Conservation (phyloP, 169 alveolate genomes). For the Plasmodium relictum region DNA sequence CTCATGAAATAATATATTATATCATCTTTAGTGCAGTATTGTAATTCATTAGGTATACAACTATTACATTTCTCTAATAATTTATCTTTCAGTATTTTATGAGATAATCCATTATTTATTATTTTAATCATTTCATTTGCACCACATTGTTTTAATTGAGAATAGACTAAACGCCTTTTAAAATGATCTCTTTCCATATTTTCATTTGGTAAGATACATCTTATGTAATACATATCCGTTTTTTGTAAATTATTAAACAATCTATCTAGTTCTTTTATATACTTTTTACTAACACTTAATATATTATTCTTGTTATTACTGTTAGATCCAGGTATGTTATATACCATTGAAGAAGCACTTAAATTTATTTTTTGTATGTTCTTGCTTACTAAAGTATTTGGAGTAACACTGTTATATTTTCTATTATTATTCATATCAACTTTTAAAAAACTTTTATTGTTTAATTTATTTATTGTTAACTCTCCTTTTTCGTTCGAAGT, state of each 20-base stretch:
- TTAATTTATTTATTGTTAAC: neutral
- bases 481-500: too few relatives aligned
- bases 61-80: neutral
- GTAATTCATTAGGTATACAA: constrained; percentile 13
- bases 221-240: constrained; percentile 78
- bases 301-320: constrained; percentile 49
- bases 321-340: constrained; percentile 26
- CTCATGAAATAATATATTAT: constrained; percentile 56
- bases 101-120: constrained; percentile 60
- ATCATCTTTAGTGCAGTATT: constrained; percentile 27
- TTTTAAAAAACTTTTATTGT: neutral
- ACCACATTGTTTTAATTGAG: constrained; percentile 68
- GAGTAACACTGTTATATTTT: neutral
- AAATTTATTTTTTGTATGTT: too few relatives aligned
- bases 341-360: too few relatives aligned
- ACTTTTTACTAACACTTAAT: constrained; percentile 82
- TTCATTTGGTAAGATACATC: constrained; percentile 81
- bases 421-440: neutral
- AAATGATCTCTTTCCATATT: constrained; percentile 66
- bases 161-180: constrained; percentile 23
- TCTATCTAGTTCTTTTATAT: constrained; percentile 78
- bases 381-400: too few relatives aligned
- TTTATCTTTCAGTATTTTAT: constrained; percentile 47
- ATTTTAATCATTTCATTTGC: constrained; percentile 59
- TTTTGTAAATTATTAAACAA: constrained; percentile 77